These are phyloP conservation scores for Leptographium procerum DNA, from an alignment of 2,329 filamentous ascomycete genomes.

Conservation along the genomic window DNA sequence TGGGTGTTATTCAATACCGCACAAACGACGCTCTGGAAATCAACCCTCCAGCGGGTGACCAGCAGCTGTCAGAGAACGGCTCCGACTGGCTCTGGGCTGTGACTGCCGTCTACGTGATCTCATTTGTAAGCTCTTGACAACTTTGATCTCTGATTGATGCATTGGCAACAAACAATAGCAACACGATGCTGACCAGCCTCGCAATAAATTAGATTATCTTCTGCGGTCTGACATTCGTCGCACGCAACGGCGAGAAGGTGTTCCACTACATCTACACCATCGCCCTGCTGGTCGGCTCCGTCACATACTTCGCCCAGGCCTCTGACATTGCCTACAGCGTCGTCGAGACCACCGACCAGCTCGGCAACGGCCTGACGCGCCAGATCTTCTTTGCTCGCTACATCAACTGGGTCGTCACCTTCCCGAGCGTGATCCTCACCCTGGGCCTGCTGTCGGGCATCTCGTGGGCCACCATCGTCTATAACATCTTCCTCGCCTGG, in stretches of 20 bases:
- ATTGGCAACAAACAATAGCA: background rate
- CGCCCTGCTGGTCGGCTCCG: slow-evolving; percentile 34
- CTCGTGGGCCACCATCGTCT: slow-evolving; percentile 44
- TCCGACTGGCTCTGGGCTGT: slow-evolving; percentile 46
- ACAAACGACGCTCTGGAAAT: slow-evolving; percentile 34
- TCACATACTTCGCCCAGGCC: slow-evolving; percentile 41
- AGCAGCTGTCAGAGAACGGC: slow-evolving; percentile 30
- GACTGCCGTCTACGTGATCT: slow-evolving; percentile 34
- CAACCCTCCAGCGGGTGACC: slow-evolving; percentile 32
- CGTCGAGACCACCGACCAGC: slow-evolving; percentile 21
- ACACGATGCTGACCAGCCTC: background rate
- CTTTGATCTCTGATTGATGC: background rate
- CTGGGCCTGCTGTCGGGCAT: slow-evolving; percentile 38
- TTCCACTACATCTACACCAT: slow-evolving; percentile 46
- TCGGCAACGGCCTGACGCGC: slow-evolving; percentile 20
- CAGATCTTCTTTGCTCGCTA: slow-evolving; percentile 47
- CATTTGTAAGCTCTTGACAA: slow-evolving; percentile 26
- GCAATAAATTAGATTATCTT: too few relatives aligned
- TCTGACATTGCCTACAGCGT: slow-evolving; percentile 36
- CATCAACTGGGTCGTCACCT: slow-evolving; percentile 41
- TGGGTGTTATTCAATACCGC: slow-evolving; percentile 21
- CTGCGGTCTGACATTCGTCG: slow-evolving; percentile 28
- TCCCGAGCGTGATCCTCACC: slow-evolving; percentile 32
- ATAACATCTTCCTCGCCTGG: slow-evolving; percentile 37
- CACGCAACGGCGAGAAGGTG: slow-evolving; percentile 36